A percentile compares a stretch with the other conserved stretches of the same genome.
Evolutionary conservation across 208 protist species (phyloP).

Genomic region (Hexamita inflata): DNA sequence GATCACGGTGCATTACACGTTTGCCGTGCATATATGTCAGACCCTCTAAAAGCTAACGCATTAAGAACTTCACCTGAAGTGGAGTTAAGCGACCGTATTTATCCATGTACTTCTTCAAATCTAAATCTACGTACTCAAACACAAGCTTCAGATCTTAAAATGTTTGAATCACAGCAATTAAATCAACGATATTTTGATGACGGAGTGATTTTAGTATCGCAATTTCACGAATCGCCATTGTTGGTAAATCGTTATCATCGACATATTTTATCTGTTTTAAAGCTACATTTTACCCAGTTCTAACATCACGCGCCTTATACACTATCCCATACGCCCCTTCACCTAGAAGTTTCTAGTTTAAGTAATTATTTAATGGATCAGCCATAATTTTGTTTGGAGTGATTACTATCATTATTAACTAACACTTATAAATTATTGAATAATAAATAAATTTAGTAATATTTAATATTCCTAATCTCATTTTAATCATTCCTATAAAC

Average conservation of each 20-base stretch:
- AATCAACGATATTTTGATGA: neutral
- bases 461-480: too few species aligned
- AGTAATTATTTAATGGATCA: too few species aligned
- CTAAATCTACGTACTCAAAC: neutral
- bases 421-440: too few species aligned
- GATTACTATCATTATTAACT: too few species aligned
- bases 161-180: neutral
- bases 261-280: neutral
- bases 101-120: conserved; percentile 44
- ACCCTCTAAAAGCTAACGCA: conserved; percentile 67
- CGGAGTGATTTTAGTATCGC: neutral
- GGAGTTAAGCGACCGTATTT: neutral
- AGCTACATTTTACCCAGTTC: neutral
- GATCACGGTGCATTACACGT: conserved; percentile 54
- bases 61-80: conserved; percentile 31
- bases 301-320: neutral
- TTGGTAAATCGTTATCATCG: neutral
- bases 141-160: neutral
- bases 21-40: conserved; percentile 70
- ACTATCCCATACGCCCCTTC: neutral
- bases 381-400: too few species aligned
- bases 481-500: too few species aligned
- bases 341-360: neutral
- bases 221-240: neutral
- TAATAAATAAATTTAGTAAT: too few species aligned